Percentiles rank a stretch among this genome's conserved stretches.
Evolutionary conservation across 495 filamentous ascomycete genomes (phyloP).

Genomic region (Aspergillus carlsbadensis): DNA sequence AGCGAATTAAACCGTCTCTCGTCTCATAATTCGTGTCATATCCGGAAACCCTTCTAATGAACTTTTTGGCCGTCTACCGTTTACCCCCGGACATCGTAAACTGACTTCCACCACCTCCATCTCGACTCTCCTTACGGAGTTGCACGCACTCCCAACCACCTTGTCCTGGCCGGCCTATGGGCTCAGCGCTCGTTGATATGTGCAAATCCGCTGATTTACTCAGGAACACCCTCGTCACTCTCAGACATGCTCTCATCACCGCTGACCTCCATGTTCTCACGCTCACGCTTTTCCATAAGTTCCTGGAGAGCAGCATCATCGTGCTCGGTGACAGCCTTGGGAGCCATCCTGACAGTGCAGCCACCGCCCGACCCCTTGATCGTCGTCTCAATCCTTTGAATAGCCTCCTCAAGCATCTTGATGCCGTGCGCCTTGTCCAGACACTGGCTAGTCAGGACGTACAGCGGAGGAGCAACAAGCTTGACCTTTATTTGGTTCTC

Average conservation of each 20-base stretch:
- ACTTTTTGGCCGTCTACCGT: conserved; percentile 39
- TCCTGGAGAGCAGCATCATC: conserved; percentile 96
- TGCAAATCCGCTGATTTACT: conserved; percentile 30
- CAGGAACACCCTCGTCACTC: conserved; percentile 71
- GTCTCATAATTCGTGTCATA: conserved; percentile 43
- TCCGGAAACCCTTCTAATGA: conserved; percentile 31
- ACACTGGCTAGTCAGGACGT: conserved; percentile 90
- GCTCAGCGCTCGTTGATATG: conserved; percentile 14
- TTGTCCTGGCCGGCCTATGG: conserved; percentile 1
- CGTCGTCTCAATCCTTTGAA: conserved; percentile 73
- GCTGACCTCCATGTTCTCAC: conserved; percentile 95
- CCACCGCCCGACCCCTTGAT: conserved; percentile 74
- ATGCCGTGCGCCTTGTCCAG: conserved; percentile 90
- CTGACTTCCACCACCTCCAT: neutral
- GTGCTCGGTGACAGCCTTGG: conserved; percentile 97
- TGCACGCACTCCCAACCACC: neutral
- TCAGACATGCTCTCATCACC: conserved; percentile 94
- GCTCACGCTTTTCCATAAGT: conserved; percentile 98
- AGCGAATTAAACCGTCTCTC: conserved; percentile 37
- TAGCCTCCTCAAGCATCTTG: conserved; percentile 77
- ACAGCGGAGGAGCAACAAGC: conserved; percentile 91
- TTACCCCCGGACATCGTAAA: neutral
- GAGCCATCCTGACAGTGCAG: conserved; percentile 91
- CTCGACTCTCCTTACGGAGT: neutral
- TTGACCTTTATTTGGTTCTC: conserved; percentile 96